Evolutionary conservation across 2,329 filamentous ascomycete species (phyloP).

Genomic region (Didymella segeticola): DNA sequence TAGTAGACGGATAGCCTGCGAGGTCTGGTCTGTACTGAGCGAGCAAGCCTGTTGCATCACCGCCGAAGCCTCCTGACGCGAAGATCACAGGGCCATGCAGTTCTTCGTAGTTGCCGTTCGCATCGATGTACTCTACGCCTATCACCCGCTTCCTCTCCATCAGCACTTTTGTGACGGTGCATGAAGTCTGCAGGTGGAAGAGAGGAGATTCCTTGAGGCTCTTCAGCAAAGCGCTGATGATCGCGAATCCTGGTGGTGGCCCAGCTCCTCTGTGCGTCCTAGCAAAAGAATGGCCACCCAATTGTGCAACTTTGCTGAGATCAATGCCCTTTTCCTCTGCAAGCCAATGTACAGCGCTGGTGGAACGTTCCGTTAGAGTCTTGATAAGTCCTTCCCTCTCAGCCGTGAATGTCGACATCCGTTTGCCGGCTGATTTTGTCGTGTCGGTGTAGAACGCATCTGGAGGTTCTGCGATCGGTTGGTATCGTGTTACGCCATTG

Average conservation of each 20-base stretch:
- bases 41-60: conserved; percentile 65
- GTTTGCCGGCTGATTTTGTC: conserved; percentile 61
- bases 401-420: conserved; percentile 36
- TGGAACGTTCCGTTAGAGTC: conserved; percentile 58
- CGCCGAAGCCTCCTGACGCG: conserved; percentile 67
- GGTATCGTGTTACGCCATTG: conserved; percentile 67
- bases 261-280: conserved; percentile 66
- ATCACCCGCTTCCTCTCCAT: conserved; percentile 48
- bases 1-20: conserved; percentile 66
- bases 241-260: conserved; percentile 65
- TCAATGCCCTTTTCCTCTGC: conserved; percentile 64
- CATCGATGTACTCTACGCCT: conserved; percentile 60
- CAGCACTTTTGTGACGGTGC: conserved; percentile 62
- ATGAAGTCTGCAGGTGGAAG: conserved; percentile 61
- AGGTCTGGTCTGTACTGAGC: conserved; percentile 66
- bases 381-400: conserved; percentile 55
- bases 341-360: conserved; percentile 63
- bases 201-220: conserved; percentile 57
- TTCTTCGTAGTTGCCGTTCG: conserved; percentile 46
- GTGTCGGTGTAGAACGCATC: conserved; percentile 63
- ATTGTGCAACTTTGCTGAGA: conserved; percentile 62
- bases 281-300: conserved; percentile 65
- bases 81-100: conserved; percentile 65
- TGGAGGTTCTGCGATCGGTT: conserved; percentile 48
- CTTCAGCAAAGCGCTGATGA: conserved; percentile 62